These are phyloP conservation scores for Colletotrichum navitas DNA, from an alignment of 2,329 filamentous ascomycete genomes.

Conservation along the genomic window DNA sequence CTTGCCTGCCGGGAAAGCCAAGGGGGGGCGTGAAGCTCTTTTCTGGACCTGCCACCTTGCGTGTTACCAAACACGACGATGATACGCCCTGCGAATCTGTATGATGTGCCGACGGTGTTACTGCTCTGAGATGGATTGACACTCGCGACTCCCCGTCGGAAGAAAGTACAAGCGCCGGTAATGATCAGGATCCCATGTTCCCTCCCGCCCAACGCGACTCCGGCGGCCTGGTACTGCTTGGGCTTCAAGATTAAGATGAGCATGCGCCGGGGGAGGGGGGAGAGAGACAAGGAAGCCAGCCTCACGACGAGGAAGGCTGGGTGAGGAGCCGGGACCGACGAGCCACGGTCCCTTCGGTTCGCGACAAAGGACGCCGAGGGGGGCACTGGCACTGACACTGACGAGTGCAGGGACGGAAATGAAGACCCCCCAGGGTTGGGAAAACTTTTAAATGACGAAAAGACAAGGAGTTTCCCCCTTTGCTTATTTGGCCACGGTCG, in stretches of 20 bases:
- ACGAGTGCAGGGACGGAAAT: conserved; percentile 16
- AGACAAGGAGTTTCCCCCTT: not conserved
- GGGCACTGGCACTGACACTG: not conserved
- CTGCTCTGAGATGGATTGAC: not conserved
- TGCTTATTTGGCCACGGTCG: conserved; percentile 1
- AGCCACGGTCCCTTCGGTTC: conserved; percentile 7
- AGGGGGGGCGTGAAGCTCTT: not conserved
- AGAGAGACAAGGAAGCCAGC: not conserved
- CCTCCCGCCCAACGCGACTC: conserved; percentile 33
- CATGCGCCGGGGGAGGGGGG: not conserved
- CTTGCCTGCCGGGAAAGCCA: not conserved
- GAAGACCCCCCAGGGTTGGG: conserved; percentile 3
- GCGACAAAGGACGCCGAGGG: conserved; percentile 34
- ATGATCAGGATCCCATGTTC: conserved; percentile 34
- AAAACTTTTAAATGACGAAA: conserved; percentile 17
- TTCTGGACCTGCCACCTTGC: conserved; percentile 10
- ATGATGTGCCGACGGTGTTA: not conserved
- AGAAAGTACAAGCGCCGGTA: conserved; percentile 32
- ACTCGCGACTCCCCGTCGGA: not conserved
- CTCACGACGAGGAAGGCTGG: conserved; percentile 13
- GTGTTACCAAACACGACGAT: conserved; percentile 24
- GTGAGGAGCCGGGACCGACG: not conserved
- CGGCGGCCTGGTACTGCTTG: conserved; percentile 28
- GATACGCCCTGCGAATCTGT: conserved; percentile 26
- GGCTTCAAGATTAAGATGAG: conserved; percentile 34